Base-by-base conservation (phyloP, 306 rosid species). In the Astragalus glycyphyllos region DNA sequence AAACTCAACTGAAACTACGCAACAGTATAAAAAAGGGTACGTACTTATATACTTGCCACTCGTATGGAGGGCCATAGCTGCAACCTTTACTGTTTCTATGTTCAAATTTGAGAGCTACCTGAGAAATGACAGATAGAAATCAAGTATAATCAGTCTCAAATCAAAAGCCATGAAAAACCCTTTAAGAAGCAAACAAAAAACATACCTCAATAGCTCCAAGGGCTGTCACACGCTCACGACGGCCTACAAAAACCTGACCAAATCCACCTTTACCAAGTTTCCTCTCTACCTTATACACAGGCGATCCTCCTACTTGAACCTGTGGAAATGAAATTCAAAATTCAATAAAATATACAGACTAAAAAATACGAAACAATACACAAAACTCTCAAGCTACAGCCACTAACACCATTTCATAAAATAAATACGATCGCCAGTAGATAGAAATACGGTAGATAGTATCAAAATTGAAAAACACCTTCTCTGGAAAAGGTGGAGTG, bases 41-140 rank as follows among this genome's bases (percentile, higher is more conserved):
- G 12, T 79, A 95, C 99, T 84, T 95, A 92, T 95, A 95, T 44
- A 95, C 99, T 91, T 91, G 97, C 99, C 99, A 95, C 88, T 95
- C 99, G 4, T 95, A 84, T 8, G 97, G 99, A 73, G 99, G 99
- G 50, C 99, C 97, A 76, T 91, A 91, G 78, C 78, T 95, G 80
- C 99, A 95, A 56, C 99, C 99, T 84, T 91, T 95, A 82, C 97
- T 95, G 76, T 90, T 95, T 80, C 96, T 89, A 58, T 95, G 97
- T 80, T 95, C 99, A 74, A 95, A 95, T 76, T 95, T 95, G 45
- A 95, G 72, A 68, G 99, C 99, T 61, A 95, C 99, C 99, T 95
- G 87, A 82, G 45, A 84, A 42, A 76, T 69, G 40, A 12, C 53
- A 44, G 58, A 51, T 60, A 46, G 42, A 56, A 65, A 68, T 47